These are phyloP conservation scores for Tilletiopsis washingtonensis DNA, from an alignment of 1,284 basidiomycete genomes.

Conservation along the genomic window DNA sequence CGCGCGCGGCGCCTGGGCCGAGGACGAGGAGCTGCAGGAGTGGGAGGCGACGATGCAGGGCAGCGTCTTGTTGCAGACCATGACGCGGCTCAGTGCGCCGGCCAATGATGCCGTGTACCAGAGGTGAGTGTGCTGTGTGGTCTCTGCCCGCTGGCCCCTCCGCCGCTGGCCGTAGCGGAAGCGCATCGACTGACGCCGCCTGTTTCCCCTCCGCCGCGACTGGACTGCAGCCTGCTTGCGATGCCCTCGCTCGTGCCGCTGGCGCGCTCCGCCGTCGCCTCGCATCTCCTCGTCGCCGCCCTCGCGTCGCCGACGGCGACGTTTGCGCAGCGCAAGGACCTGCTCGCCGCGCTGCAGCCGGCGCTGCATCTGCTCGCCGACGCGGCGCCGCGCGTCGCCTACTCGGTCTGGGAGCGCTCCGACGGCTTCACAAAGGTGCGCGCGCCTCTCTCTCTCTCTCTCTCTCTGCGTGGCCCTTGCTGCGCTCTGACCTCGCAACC, in stretches of 20 bases:
- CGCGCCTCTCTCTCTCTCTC: background rate
- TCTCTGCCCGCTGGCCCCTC: too few relatives aligned
- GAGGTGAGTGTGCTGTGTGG: constrained; percentile 14
- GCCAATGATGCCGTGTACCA: constrained; percentile 9
- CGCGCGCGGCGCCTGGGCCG: background rate
- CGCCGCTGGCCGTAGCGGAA: constrained; percentile 7
- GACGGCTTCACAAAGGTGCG: constrained; percentile 28
- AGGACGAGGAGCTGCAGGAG: background rate
- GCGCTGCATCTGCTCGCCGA: constrained; percentile 17
- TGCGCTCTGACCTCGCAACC: background rate
- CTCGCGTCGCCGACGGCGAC: constrained; percentile 9
- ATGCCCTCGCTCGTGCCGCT: constrained; percentile 20
- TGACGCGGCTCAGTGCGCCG: constrained; percentile 21
- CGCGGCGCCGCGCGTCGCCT: constrained; percentile 39
- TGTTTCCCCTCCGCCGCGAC: background rate
- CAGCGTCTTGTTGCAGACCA: constrained; percentile 34
- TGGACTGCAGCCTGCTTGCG: constrained; percentile 14
- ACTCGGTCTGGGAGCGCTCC: constrained; percentile 27
- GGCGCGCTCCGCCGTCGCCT: constrained; percentile 11
- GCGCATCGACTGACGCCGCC: background rate
- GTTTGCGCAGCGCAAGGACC: constrained; percentile 15
- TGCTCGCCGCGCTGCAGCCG: constrained; percentile 12
- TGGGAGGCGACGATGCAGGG: constrained; percentile 25
- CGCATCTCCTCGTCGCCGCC: constrained; percentile 19
- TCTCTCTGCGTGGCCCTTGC: background rate